phyloP scores from a whole-genome alignment of 345 rosid genomes.

The Jatropha curcas region DNA sequence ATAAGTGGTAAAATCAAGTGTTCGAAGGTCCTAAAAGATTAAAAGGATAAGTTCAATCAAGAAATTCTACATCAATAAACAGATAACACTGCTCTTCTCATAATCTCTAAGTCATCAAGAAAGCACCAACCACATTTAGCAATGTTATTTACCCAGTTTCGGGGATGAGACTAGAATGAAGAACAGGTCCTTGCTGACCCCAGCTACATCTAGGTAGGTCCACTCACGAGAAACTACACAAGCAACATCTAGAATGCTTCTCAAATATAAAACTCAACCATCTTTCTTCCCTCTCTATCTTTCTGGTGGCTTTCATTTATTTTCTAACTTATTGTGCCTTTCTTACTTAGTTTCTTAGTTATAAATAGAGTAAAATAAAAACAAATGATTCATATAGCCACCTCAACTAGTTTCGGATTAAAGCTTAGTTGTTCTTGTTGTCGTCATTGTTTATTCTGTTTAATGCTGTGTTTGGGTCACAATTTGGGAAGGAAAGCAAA shows the following conservation, averaged over 20 bases:
- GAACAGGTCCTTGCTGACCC: no score
- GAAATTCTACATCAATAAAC: background rate
- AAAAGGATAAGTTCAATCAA: background rate
- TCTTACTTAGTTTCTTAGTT: no score
- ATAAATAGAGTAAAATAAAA: no score
- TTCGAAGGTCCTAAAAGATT: background rate
- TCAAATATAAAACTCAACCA: background rate
- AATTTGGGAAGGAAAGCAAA: no score
- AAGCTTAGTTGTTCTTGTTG: no score
- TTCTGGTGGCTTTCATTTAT: background rate
- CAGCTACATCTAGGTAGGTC: no score
- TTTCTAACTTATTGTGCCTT: background rate
- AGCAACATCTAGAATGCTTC: background rate
- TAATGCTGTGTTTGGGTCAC: no score
- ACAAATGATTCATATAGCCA: no score
- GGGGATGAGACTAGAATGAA: background rate
- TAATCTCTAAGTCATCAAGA: background rate
- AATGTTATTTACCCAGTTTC: background rate
- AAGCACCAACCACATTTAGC: background rate
- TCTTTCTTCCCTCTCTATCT: background rate
- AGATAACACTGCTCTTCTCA: background rate
- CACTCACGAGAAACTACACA: background rate
- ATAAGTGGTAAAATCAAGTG: slow-evolving; percentile 4
- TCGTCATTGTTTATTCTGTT: no score
- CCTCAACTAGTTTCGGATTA: no score